These are phyloP conservation scores for Talinum fruticosum DNA, from an alignment of 148 eudicot genomes.

Conservation along the genomic window DNA sequence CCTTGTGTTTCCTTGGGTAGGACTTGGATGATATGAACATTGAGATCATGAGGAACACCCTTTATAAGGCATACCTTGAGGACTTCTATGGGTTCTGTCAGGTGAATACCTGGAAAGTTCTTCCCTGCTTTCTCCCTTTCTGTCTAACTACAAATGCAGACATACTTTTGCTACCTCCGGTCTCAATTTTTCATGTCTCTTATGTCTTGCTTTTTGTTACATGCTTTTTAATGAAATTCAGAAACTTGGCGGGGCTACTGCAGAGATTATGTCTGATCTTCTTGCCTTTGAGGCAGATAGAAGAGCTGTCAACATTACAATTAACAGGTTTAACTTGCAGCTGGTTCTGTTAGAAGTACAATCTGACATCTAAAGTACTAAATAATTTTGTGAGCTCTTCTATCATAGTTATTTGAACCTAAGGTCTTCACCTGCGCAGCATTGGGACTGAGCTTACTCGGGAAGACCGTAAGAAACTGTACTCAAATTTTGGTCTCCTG, in stretches of 20 bases:
- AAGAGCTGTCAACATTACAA: conserved; percentile 94
- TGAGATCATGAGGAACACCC: conserved; percentile 96
- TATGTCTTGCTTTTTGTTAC: neutral
- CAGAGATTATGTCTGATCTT: conserved; percentile 96
- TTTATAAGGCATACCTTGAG: conserved; percentile 96
- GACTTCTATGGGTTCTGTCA: conserved; percentile 92
- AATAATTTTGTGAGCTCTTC: too few species aligned
- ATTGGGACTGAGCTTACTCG: conserved; percentile 97
- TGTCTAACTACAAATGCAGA: neutral
- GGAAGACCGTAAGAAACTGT: conserved; percentile 88
- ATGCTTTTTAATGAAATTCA: conserved; percentile 19
- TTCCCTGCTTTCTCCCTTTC: neutral
- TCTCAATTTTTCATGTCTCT: neutral
- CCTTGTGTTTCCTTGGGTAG: conserved; percentile 31
- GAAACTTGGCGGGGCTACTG: conserved; percentile 99
- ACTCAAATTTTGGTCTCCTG: conserved; percentile 86
- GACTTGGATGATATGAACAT: conserved; percentile 99
- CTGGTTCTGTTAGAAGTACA: neutral
- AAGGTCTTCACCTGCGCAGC: conserved; percentile 39
- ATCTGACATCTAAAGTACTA: neutral
- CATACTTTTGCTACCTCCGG: neutral
- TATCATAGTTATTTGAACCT: conserved; percentile 2
- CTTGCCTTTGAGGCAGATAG: conserved; percentile 96
- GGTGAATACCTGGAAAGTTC: conserved; percentile 30
- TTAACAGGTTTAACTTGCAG: conserved; percentile 55